These are phyloP conservation scores for Marasmius oreades DNA, from an alignment of 1,284 basidiomycete species.

Conservation along the genomic window DNA sequence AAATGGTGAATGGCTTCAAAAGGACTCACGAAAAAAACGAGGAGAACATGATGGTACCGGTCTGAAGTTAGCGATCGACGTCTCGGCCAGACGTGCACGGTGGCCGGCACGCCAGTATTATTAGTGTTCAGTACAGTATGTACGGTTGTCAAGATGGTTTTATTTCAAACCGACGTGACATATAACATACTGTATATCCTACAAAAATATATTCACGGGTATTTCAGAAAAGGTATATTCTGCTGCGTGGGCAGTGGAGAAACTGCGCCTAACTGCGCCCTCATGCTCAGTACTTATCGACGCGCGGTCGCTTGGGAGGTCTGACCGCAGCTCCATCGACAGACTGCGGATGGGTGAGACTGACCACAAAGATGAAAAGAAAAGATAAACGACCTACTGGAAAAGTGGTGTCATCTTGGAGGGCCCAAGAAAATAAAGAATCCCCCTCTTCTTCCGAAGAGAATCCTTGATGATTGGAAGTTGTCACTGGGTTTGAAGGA, in stretches of 20 bases:
- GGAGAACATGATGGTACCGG: slow-evolving; percentile 58
- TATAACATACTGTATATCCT: neutral
- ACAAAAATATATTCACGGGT: neutral
- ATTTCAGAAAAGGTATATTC: neutral
- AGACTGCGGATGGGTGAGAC: neutral
- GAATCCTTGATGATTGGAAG: slow-evolving; percentile 9
- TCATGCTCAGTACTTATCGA: neutral
- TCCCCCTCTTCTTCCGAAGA: slow-evolving; percentile 2
- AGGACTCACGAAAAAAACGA: slow-evolving; percentile 67
- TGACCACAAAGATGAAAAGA: neutral
- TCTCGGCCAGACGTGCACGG: too few relatives aligned
- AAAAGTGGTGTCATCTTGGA: slow-evolving; percentile 2
- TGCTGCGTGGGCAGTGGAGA: neutral
- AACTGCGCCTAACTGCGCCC: too few relatives aligned
- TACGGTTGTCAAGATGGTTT: neutral
- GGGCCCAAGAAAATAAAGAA: slow-evolving; percentile 5
- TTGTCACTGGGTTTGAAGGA: neutral
- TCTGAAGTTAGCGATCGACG: slow-evolving; percentile 6
- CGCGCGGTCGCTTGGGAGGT: slow-evolving; percentile 7
- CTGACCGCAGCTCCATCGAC: neutral
- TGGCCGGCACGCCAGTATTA: too few relatives aligned
- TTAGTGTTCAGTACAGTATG: too few relatives aligned
- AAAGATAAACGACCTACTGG: neutral
- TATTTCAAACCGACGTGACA: neutral
- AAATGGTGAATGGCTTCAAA: slow-evolving; percentile 7